These are phyloP conservation scores for Gymnopilus junonius DNA, from an alignment of 768 basidiomycete species.

Conservation along the genomic window DNA sequence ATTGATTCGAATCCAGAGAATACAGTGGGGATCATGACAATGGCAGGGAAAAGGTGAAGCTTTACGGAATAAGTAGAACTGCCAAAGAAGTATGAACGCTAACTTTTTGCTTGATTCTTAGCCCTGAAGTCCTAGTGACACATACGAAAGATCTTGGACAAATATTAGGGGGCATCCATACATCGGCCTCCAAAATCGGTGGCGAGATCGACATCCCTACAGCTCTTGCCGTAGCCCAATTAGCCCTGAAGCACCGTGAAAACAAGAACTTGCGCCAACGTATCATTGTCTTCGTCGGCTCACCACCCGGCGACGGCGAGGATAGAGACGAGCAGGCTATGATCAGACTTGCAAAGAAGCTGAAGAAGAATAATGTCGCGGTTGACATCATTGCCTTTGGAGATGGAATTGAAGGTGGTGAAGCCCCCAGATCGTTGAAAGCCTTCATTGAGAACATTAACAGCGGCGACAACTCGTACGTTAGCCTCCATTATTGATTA, in stretches of 20 bases:
- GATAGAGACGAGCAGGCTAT: constrained; percentile 79
- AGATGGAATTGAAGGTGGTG: constrained; percentile 77
- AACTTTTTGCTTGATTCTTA: constrained; percentile 33
- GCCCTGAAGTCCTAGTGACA: constrained; percentile 95
- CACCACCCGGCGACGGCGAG: constrained; percentile 69
- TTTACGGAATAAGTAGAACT: background rate
- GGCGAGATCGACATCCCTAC: constrained; percentile 88
- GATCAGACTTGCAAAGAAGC: constrained; percentile 91
- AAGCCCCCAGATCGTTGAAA: constrained; percentile 66
- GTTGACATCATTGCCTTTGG: constrained; percentile 92
- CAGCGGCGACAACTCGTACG: constrained; percentile 87
- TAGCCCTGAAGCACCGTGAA: constrained; percentile 96
- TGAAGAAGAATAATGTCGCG: constrained; percentile 99
- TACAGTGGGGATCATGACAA: constrained; percentile 96
- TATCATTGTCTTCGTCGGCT: constrained; percentile 92
- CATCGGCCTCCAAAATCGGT: constrained; percentile 70
- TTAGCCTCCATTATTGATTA: constrained; percentile 13
- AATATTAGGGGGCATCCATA: constrained; percentile 80
- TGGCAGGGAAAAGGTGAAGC: constrained; percentile 93
- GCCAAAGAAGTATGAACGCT: background rate
- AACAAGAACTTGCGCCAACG: constrained; percentile 98
- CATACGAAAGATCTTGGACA: constrained; percentile 96
- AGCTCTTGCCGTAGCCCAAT: constrained; percentile 90
- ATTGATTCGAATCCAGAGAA: constrained; percentile 96
- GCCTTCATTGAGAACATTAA: constrained; percentile 84